phyloP scores from a whole-genome alignment of 2,329 filamentous ascomycete species.

The Aaosphaeria pasadenensis region DNA sequence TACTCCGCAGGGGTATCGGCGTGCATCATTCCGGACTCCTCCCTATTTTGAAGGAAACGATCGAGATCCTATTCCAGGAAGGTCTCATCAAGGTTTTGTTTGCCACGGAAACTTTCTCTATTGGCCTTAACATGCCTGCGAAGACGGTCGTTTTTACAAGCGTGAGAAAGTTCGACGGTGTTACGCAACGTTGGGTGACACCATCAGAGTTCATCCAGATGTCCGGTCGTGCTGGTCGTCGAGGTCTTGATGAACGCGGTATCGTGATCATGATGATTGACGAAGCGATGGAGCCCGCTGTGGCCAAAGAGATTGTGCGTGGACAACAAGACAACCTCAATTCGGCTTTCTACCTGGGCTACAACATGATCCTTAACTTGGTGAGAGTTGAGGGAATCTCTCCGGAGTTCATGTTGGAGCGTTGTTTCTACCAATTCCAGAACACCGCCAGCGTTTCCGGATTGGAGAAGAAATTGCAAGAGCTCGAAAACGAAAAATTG shows the following conservation, averaged over 20 bases:
- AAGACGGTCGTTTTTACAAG: conserved; percentile 99
- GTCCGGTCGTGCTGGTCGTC: conserved; percentile 93
- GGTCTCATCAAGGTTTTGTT: conserved; percentile 97
- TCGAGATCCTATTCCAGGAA: conserved; percentile 98
- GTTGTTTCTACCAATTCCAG: conserved; percentile 98
- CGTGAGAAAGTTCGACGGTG: conserved; percentile 91
- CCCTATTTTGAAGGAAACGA: conserved; percentile 96
- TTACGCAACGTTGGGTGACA: conserved; percentile 75
- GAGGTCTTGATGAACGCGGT: conserved; percentile 95
- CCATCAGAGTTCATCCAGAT: conserved; percentile 98
- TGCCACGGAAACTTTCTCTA: conserved; percentile 97
- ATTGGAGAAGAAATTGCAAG: conserved; percentile 73
- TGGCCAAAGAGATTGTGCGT: conserved; percentile 93
- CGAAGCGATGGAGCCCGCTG: conserved; percentile 89
- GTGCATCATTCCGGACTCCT: conserved; percentile 95
- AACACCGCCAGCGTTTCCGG: conserved; percentile 83
- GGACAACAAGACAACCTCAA: conserved; percentile 97
- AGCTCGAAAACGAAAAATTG: conserved; percentile 72
- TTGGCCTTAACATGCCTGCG: conserved; percentile 97
- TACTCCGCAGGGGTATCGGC: conserved; percentile 87
- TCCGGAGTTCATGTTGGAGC: conserved; percentile 97
- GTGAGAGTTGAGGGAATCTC: conserved; percentile 99
- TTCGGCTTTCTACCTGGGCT: conserved; percentile 94
- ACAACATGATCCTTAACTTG: conserved; percentile 98
- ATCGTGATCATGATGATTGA: conserved; percentile 99